Percentiles rank a stretch among this genome's conserved stretches.
Conservation (phyloP, 2,329 filamentous ascomycete species). For the Alternaria novae-zelandiae region DNA sequence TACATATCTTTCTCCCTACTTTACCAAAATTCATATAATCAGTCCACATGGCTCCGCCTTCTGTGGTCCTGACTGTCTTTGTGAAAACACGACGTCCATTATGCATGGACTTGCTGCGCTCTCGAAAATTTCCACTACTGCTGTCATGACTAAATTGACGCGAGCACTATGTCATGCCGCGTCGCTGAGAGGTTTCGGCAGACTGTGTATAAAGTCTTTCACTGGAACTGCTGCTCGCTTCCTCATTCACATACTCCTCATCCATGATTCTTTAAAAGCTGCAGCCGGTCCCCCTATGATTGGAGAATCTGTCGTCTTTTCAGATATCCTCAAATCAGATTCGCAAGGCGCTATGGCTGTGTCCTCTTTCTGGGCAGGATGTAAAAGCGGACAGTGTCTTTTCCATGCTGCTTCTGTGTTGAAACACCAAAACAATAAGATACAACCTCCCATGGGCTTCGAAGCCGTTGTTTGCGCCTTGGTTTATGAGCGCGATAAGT, state of each 20-base stretch:
- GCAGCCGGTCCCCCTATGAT: fast-evolving
- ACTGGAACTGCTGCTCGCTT: neutral
- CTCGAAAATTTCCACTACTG: too few species aligned
- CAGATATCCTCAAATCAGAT: neutral
- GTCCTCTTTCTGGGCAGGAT: neutral
- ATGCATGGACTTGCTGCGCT: neutral
- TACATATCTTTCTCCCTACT: neutral
- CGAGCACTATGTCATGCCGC: neutral
- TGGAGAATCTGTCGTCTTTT: fast-evolving
- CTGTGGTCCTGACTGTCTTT: neutral
- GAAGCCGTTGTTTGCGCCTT: too few species aligned
- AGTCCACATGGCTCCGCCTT: neutral
- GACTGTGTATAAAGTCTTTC: neutral
- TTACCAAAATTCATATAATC: neutral
- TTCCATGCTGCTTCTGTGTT: too few species aligned
- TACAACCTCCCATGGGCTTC: too few species aligned
- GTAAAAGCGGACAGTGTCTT: neutral
- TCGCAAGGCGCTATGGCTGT: fast-evolving
- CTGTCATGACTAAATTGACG: neutral
- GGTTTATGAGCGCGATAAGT: too few species aligned
- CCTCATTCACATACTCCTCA: neutral
- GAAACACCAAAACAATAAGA: too few species aligned
- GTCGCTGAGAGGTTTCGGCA: neutral
- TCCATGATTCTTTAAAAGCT: fast-evolving
- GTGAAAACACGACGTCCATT: too few species aligned